These are phyloP conservation scores for Cercospora sesami DNA, from an alignment of 2,329 filamentous ascomycete genomes.

Conservation along the genomic window DNA sequence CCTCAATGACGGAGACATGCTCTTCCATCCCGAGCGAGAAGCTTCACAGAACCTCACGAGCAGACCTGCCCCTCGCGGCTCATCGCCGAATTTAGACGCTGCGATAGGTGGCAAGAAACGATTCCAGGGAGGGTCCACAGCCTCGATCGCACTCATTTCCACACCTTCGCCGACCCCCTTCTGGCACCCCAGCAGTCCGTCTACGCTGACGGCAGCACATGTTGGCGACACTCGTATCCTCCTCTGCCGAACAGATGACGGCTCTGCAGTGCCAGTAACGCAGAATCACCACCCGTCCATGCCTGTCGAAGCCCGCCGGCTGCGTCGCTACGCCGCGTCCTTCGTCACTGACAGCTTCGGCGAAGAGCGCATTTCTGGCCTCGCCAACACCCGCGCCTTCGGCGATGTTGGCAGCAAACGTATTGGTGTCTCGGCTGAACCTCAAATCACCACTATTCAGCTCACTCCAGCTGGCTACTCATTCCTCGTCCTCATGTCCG, in stretches of 20 bases:
- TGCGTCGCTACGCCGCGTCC: constrained; percentile 80
- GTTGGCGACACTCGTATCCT: constrained; percentile 91
- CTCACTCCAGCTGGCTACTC: constrained; percentile 80
- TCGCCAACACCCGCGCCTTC: constrained; percentile 92
- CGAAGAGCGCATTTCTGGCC: constrained; percentile 88
- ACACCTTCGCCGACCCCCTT: constrained; percentile 90
- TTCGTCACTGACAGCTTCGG: constrained; percentile 96
- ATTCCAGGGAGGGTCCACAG: constrained; percentile 93
- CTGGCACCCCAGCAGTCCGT: constrained; percentile 87
- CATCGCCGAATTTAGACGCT: constrained; percentile 55
- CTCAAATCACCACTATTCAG: constrained; percentile 78
- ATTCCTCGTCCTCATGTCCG: constrained; percentile 84
- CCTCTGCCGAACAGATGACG: constrained; percentile 82
- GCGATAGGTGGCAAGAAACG: constrained; percentile 70
- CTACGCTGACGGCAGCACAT: constrained; percentile 81
- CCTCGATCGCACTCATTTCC: constrained; percentile 84
- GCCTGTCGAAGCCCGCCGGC: constrained; percentile 76
- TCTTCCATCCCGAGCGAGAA: constrained; percentile 61
- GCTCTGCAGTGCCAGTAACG: constrained; percentile 76
- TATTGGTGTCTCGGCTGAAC: constrained; percentile 90
- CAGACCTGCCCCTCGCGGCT: constrained; percentile 39
- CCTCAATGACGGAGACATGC: constrained; percentile 80
- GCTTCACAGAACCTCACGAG: constrained; percentile 40
- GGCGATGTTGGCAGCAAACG: constrained; percentile 91
- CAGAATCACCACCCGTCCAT: constrained; percentile 91